Base-by-base conservation (phyloP, 2,329 filamentous ascomycete genomes). In the Nemania abortiva region DNA sequence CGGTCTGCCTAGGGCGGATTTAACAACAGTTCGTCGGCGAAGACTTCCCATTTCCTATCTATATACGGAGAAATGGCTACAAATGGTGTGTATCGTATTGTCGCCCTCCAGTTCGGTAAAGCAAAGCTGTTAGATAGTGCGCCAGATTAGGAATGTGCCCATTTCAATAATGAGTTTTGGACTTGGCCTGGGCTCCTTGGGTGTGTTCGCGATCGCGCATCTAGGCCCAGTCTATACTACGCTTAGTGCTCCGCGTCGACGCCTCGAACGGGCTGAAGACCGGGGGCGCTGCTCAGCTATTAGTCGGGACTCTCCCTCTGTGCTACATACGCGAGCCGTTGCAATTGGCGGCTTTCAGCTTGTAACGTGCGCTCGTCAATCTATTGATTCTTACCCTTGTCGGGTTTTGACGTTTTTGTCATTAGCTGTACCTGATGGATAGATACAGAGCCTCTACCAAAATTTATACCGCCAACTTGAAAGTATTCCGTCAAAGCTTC, bases 251-350 rank as follows among this genome's bases (percentile, higher is more conserved):
- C 11, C 50, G 47, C 13, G 6, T 20, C 20, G 11, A 52, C 60
- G 55, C 52, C 62, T 63, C 63, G 58, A 69, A 56, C 49, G 34
- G 54, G 64, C 67, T 56, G 63, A 52, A 27, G 50, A 63, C 49
- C 39, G 24, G 67, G 63, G 55, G 42, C 15, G 24, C 59, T 9
- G 6, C 58, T 63, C 65, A 59, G 59, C 60, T 63, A 59, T 47
- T 42, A 31, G 58, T 34, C 11, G 31, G 27, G 37, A 27, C 31
- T 13, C 47, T 13, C 31, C 20, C 52, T 45, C 22, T 57, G 24
- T 27, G 34, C 34, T 15, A 20, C 27, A 22, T 53, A 57, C 45
- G 59, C 54, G 52, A 65, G 65, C 39, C n/a, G 62, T 62, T 62
- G 50, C 62, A 65, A 47, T 57, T 59, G 29, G 20, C 15, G 15